A percentile compares a stretch with the other conserved stretches of the same genome.
phyloP scores from a whole-genome alignment of 2,329 filamentous ascomycete genomes.

The Byssochlamys sp. region DNA sequence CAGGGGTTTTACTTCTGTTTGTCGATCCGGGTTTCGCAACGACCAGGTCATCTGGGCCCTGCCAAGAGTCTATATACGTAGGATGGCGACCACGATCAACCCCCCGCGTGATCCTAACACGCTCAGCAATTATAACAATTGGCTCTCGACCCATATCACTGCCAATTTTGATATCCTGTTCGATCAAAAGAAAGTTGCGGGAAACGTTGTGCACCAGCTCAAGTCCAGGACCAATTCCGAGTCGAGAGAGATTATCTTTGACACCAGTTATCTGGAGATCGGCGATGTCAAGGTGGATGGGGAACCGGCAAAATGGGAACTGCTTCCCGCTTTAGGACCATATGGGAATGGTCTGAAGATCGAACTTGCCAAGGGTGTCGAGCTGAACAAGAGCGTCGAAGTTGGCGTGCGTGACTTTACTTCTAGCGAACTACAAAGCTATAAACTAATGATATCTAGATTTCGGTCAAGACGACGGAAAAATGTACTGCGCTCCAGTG shows the following conservation, averaged over 20 bases:
- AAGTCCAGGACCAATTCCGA: slow-evolving; percentile 65
- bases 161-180: slow-evolving; percentile 79
- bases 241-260: slow-evolving; percentile 70
- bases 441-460: slow-evolving; percentile 29
- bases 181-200: slow-evolving; percentile 63
- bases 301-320: slow-evolving; percentile 55
- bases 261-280: slow-evolving; percentile 76
- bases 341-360: slow-evolving; percentile 47
- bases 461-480: slow-evolving; percentile 69
- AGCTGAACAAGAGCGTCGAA: slow-evolving; percentile 39
- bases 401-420: slow-evolving; percentile 32
- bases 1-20: not conserved
- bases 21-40: not conserved
- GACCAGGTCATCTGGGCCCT: not conserved
- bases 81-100: slow-evolving; percentile 32
- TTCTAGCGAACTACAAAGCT: not conserved
- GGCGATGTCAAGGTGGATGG: slow-evolving; percentile 61
- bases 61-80: slow-evolving; percentile 14
- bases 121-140: slow-evolving; percentile 80
- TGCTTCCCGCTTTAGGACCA: slow-evolving; percentile 61
- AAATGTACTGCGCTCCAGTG: slow-evolving; percentile 90
- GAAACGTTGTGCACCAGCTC: slow-evolving; percentile 65
- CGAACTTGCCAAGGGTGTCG: slow-evolving; percentile 38
- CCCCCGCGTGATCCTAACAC: slow-evolving; percentile 73
- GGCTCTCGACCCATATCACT: slow-evolving; percentile 72